A percentile compares a stretch with the other conserved stretches of the same genome.
Conservation (phyloP, 2,329 filamentous ascomycete genomes). For the Ceratocystis papillata region DNA sequence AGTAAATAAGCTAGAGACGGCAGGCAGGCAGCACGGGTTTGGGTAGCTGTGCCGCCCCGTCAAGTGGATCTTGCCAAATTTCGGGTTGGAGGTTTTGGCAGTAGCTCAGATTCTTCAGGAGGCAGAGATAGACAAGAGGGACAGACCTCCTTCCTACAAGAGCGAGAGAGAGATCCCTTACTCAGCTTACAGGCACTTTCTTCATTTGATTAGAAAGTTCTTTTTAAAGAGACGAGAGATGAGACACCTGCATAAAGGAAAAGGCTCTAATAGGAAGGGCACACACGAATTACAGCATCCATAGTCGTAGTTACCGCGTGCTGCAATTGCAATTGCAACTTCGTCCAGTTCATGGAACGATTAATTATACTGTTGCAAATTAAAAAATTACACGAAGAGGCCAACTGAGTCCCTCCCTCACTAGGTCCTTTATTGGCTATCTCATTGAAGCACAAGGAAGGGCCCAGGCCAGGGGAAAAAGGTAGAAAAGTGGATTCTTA, state of each 20-base stretch:
- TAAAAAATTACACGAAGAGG: background rate
- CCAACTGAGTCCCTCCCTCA: background rate
- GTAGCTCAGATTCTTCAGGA: slow-evolving; percentile 1
- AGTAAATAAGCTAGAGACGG: background rate
- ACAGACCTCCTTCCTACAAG: background rate
- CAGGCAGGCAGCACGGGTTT: slow-evolving; percentile 3
- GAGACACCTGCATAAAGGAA: no score
- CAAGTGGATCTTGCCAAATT: slow-evolving; percentile 2
- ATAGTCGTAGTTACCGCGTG: no score
- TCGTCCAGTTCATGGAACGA: no score
- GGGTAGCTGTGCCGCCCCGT: background rate
- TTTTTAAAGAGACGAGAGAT: no score
- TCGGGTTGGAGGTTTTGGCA: background rate
- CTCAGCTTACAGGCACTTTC: background rate
- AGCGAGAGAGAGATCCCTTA: background rate
- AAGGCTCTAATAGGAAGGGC: no score
- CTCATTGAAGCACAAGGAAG: background rate
- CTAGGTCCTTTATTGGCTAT: background rate
- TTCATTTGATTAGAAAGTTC: no score
- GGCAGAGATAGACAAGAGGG: background rate
- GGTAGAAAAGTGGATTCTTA: slow-evolving; percentile 8
- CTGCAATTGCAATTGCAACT: no score
- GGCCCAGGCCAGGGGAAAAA: slow-evolving; percentile 11
- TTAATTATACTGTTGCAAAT: background rate
- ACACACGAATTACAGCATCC: no score